Evolutionary conservation across 1,139 yeast genomes (phyloP).

Genomic region (Debaryomyces sp.): DNA sequence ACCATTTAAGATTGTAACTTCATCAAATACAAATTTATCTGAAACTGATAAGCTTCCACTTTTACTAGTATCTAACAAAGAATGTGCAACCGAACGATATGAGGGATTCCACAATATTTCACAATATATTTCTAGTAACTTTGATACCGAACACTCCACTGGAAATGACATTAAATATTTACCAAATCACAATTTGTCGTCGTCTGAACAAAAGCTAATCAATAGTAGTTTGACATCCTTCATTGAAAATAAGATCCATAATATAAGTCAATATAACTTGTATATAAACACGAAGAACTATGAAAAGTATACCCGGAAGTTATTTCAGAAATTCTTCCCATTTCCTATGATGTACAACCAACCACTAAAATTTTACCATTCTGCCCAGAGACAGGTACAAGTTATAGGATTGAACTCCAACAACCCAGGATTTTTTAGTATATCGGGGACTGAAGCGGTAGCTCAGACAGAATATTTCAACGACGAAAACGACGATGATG

Average conservation of each 20-base stretch:
- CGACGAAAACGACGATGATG: slow-evolving; percentile 22
- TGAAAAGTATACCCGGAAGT: slow-evolving; percentile 63
- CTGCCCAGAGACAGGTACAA: slow-evolving; percentile 51
- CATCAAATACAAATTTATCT: slow-evolving; percentile 63
- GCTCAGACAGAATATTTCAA: slow-evolving; percentile 34
- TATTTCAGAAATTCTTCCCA: slow-evolving; percentile 61
- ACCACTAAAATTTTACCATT: slow-evolving; percentile 55
- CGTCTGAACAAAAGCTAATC: slow-evolving; percentile 21
- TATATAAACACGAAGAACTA: slow-evolving; percentile 66
- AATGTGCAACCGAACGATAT: slow-evolving; percentile 14
- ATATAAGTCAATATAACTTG: slow-evolving; percentile 61
- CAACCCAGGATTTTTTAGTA: slow-evolving; percentile 33
- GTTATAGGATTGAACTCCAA: slow-evolving; percentile 40
- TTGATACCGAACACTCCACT: slow-evolving; percentile 17
- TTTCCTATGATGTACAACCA: slow-evolving; percentile 88
- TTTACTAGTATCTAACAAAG: slow-evolving; percentile 34
- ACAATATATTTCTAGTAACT: slow-evolving; percentile 25
- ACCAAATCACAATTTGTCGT: slow-evolving; percentile 2
- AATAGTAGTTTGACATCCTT: slow-evolving; percentile 31
- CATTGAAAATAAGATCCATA: slow-evolving; percentile 42
- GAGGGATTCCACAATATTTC: slow-evolving; percentile 58
- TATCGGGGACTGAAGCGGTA: slow-evolving; percentile 19
- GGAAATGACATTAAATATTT: not conserved
- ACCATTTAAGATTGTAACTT: slow-evolving; percentile 45
- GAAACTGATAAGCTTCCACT: slow-evolving; percentile 59